Evolutionary conservation across 2,329 filamentous ascomycete genomes (phyloP), one percentile per base, ranked within the genome.

Genomic region (Exophiala calicioides): DNA sequence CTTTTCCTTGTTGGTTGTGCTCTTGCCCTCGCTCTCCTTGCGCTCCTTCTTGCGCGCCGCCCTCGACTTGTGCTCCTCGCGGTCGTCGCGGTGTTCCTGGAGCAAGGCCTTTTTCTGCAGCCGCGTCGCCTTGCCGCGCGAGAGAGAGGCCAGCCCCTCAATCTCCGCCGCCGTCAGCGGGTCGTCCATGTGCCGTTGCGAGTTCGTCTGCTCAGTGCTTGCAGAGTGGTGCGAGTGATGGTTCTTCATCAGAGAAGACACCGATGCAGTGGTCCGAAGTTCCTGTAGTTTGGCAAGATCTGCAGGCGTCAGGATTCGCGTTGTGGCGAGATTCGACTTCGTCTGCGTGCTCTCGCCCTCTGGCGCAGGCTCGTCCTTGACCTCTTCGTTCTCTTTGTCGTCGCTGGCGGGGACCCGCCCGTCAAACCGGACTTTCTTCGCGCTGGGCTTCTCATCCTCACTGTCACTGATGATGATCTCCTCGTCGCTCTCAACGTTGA

Each of bases 1-100:
- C 81, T 98, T 98, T 76, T 98, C 93, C 73, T 87, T 88, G 72
- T 98, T 98, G 57, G 91, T 97, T 27, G 89, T 90, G 66, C 88
- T 95, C 82, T 97, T 97, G 62, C 93, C 93, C 70, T 90, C 81
- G 2, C 82, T 78, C 61, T 85, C 82, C 79, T 95, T 95, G 77
- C 90, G 88, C 66, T 88, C 82, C 76, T 89, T 88, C 61, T 87
- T 79, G 64, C 88, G 84, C 12, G 90, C 90, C 55, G 88, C 84
- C 43, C 88, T 93, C 54, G 82, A 87, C 74, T 91, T 90, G 73
- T 95, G 90, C 66, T 93, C 84, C 39, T 81, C 76, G 21, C 85
- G 81, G 33, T 83, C 81, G 1, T 85, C 84, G 70, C 90, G 88
- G 63, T 89, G 88, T 59, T 90, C 90, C 64, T 81, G 85, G 1